A percentile compares a stretch with the other conserved stretches of the same genome.
phyloP scores from a whole-genome alignment of 2,329 filamentous ascomycete species.

The Huntiella abstrusa region DNA sequence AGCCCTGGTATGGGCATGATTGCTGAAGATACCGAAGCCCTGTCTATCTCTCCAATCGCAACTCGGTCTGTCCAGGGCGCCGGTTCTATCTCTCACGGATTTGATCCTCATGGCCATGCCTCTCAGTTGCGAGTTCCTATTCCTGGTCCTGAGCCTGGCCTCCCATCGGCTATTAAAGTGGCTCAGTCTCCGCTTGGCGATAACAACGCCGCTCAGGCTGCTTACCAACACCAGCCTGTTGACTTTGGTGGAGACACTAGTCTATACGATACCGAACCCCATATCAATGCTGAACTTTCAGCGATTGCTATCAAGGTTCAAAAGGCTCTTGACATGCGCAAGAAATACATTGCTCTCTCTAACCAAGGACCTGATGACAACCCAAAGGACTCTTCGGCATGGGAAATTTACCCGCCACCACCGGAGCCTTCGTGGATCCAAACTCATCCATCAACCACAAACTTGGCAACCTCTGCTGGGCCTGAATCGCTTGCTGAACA shows the following conservation, averaged over 20 bases:
- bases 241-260: slow-evolving; percentile 16
- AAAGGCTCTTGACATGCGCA: slow-evolving; percentile 67
- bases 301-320: slow-evolving; percentile 83
- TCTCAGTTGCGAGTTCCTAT: background rate
- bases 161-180: background rate
- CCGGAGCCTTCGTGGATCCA: slow-evolving; percentile 77
- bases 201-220: background rate
- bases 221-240: slow-evolving; percentile 4
- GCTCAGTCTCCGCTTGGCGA: slow-evolving; percentile 4
- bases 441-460: slow-evolving; percentile 7
- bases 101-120: slow-evolving; percentile 1
- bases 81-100: slow-evolving; percentile 1
- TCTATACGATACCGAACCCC: slow-evolving; percentile 53
- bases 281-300: slow-evolving; percentile 66
- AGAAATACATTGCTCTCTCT: slow-evolving; percentile 76
- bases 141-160: background rate
- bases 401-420: slow-evolving; percentile 80
- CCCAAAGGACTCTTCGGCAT: slow-evolving; percentile 64
- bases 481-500: slow-evolving; percentile 14
- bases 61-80: background rate
- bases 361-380: slow-evolving; percentile 69
- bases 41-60: slow-evolving; percentile 6
- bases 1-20: slow-evolving; percentile 6
- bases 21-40: background rate
- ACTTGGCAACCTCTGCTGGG: slow-evolving; percentile 11